phyloP scores from a whole-genome alignment of 1,139 yeast genomes.

The Blastobotrys ciferrii region DNA sequence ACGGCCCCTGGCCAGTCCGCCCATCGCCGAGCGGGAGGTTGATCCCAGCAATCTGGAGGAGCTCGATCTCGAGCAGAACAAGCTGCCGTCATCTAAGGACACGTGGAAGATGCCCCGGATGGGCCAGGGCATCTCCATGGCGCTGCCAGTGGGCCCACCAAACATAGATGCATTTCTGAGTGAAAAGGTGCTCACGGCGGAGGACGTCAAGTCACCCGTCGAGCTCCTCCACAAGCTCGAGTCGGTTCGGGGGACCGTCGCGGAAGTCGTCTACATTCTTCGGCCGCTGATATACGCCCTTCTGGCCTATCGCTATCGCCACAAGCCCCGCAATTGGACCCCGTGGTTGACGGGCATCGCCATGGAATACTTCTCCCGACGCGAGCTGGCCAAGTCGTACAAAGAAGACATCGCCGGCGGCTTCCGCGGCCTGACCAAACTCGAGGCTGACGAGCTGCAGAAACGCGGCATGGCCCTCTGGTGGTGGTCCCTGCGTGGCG shows the following conservation, averaged over 20 bases:
- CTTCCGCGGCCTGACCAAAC: conserved; percentile 31
- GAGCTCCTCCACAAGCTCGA: conserved; percentile 31
- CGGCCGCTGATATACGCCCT: conserved; percentile 41
- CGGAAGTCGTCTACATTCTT: conserved; percentile 38
- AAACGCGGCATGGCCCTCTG: conserved; percentile 34
- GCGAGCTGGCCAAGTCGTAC: conserved; percentile 25
- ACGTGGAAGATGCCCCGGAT: conserved; percentile 37
- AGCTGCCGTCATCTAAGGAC: conserved; percentile 1
- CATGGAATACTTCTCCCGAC: conserved; percentile 37
- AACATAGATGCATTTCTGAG: conserved; percentile 27
- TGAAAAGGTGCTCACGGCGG: conserved; percentile 34
- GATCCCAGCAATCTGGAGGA: conserved; percentile 26
- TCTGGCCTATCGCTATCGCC: conserved; percentile 31
- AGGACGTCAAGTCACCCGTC: conserved; percentile 37
- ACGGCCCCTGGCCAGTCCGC: conserved; percentile 35
- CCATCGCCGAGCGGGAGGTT: conserved; percentile 39
- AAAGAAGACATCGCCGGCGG: conserved; percentile 31
- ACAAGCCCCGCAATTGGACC: conserved; percentile 35
- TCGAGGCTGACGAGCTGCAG: conserved; percentile 38
- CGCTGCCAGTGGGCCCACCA: conserved; percentile 4
- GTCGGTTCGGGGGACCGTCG: conserved; percentile 29
- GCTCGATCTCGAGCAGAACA: conserved; percentile 3
- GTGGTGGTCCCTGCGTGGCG: conserved; percentile 44
- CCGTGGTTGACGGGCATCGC: conserved; percentile 43
- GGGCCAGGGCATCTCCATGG: conserved; percentile 22